A percentile compares a stretch with the other conserved stretches of the same genome.
Evolutionary conservation across 306 rosid species (phyloP).

Genomic region (Vicia villosa): DNA sequence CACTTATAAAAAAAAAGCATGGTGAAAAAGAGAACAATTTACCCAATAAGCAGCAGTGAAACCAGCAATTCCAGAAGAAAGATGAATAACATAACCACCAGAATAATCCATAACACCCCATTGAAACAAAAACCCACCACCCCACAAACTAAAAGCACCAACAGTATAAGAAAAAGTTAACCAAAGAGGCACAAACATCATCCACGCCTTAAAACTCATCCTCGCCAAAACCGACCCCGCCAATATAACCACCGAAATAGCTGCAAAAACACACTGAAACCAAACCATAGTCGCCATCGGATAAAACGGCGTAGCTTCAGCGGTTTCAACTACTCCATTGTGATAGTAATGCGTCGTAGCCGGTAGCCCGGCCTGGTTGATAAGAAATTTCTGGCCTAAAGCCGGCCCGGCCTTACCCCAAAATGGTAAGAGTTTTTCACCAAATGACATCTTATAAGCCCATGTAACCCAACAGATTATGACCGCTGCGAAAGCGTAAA

Average conservation of each 20-base stretch:
- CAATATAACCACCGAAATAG: slow-evolving; percentile 43
- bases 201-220: slow-evolving; percentile 60
- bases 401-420: slow-evolving; percentile 60
- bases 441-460: slow-evolving; percentile 63
- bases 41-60: slow-evolving; percentile 68
- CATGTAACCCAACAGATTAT: slow-evolving; percentile 52
- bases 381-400: slow-evolving; percentile 45
- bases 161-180: slow-evolving; percentile 55
- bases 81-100: slow-evolving; percentile 72
- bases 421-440: slow-evolving; percentile 46
- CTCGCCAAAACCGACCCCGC: slow-evolving; percentile 56
- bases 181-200: slow-evolving; percentile 65
- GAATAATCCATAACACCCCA: slow-evolving; percentile 75
- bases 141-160: slow-evolving; percentile 63
- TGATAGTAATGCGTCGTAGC: slow-evolving; percentile 17
- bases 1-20: not conserved
- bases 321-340: not conserved
- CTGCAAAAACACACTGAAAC: slow-evolving; percentile 60
- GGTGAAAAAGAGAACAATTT: not conserved
- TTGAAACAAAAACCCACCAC: slow-evolving; percentile 60
- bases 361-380: slow-evolving; percentile 26
- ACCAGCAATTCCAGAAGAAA: slow-evolving; percentile 65
- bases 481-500: slow-evolving; percentile 52
- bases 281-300: slow-evolving; percentile 65
- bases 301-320: slow-evolving; percentile 38